These are phyloP conservation scores for Alternaria atra DNA, from an alignment of 2,329 filamentous ascomycete genomes.

Conservation along the genomic window DNA sequence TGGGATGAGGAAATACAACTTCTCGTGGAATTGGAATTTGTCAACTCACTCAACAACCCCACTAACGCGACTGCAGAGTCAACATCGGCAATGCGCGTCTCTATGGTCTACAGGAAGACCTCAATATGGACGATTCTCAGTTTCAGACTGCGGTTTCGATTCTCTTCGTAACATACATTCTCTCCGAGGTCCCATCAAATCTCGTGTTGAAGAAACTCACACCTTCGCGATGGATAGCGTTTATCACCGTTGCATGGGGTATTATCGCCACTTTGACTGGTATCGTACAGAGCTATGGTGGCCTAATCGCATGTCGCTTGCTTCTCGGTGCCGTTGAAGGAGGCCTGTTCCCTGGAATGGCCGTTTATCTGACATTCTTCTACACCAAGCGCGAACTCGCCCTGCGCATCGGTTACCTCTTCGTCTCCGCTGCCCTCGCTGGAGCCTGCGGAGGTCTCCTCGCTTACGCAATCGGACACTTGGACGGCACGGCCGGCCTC, in stretches of 20 bases:
- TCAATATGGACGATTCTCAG: constrained; percentile 68
- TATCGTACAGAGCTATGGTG: constrained; percentile 70
- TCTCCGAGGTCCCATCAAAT: constrained; percentile 57
- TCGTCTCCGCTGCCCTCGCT: constrained; percentile 74
- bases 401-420: constrained; percentile 76
- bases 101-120: constrained; percentile 70
- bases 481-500: constrained; percentile 72
- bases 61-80: constrained; percentile 51
- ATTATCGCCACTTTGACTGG: constrained; percentile 73
- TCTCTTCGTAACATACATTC: constrained; percentile 57
- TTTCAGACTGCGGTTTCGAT: constrained; percentile 67
- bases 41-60: neutral
- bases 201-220: constrained; percentile 57
- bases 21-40: neutral
- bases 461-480: constrained; percentile 76
- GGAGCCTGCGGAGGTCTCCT: constrained; percentile 77
- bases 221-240: constrained; percentile 62
- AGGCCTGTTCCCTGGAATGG: constrained; percentile 74
- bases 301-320: constrained; percentile 73
- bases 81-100: constrained; percentile 77
- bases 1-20: neutral
- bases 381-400: constrained; percentile 78
- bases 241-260: constrained; percentile 69
- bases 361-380: constrained; percentile 76
- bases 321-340: constrained; percentile 75